Evolutionary conservation across 148 eudicot genomes (phyloP).

Genomic region (Cornus kousa): DNA sequence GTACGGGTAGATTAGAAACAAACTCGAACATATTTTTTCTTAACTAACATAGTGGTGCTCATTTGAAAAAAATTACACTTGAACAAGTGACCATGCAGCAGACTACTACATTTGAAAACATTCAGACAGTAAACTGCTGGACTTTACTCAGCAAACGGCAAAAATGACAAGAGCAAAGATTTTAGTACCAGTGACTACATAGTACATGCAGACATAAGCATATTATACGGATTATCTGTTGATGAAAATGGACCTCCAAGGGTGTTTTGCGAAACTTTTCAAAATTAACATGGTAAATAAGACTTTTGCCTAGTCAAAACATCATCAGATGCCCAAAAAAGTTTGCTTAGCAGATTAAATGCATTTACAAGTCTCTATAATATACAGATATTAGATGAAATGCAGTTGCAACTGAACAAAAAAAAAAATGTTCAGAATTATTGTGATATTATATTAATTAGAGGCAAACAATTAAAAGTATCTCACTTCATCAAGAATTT

Average conservation of each 20-base stretch:
- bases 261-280: neutral
- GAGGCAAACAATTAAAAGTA: neutral
- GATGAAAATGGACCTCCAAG: neutral
- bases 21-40: too few relatives aligned
- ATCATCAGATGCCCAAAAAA: neutral
- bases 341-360: neutral
- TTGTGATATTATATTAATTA: too few relatives aligned
- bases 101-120: neutral
- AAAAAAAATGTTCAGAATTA: neutral
- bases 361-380: too few relatives aligned
- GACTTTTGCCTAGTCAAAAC: neutral
- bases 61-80: neutral
- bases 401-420: neutral
- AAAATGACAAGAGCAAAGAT: neutral
- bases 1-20: neutral
- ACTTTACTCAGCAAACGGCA: neutral
- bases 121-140: neutral
- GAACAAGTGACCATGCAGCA: neutral
- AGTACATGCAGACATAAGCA: neutral
- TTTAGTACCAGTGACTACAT: neutral
- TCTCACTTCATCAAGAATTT: slow-evolving; percentile 73
- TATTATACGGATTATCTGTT: neutral
- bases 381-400: too few relatives aligned
- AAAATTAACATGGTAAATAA: neutral
- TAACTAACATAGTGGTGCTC: neutral